Base-by-base conservation (phyloP, 805 yeast genomes). In the Lipomyces kockii region DNA sequence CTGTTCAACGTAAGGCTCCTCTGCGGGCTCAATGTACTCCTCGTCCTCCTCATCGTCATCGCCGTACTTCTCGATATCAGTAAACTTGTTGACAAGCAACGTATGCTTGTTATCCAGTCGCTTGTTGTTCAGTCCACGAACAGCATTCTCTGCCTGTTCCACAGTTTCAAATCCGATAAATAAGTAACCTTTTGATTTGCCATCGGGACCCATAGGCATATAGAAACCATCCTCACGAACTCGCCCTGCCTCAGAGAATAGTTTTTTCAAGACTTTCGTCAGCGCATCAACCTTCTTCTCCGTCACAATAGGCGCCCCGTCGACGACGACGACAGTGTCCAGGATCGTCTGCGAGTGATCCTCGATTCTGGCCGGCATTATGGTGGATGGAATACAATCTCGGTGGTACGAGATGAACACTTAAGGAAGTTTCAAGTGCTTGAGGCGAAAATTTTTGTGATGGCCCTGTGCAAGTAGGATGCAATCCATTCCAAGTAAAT, bases 301-400 rank as follows among this genome's bases (percentile, higher is more conserved):
- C 66, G 98, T 97, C 32, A 97, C 97, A 69, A 92, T 83, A 73
- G 99, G 99, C 11, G 97, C 93, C 59, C 99, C 99, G 78, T 92
- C 98, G 61, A 92, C 89, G 37, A 94, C 90, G 66, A 94, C 87
- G 76, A 86, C 92, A 75, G 86, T 86, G 75, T 91, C 97, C 65
- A 90, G 83, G 61, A 34, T 52, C 17, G 61, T 43, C 29, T 35
- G 51, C 49, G 60, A 35, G 55, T 60, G 52, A 43, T 64, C 67
- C n/a, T 60, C 62, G 58, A 60, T 25, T 43, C 49, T 43, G 22
- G 25, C 49, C 22, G 49, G 49, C 49, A 43, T 43, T 8, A n/a
- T 43, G 9, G 49, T 43, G 22, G 49, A 43, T 43, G 49, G 20
- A 17, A 17, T 43, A 17, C 22, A 17, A n/a, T n/a, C 39, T 11